phyloP scores from a whole-genome alignment of 495 filamentous ascomycete genomes.

The Alectoria sarmentosa region DNA sequence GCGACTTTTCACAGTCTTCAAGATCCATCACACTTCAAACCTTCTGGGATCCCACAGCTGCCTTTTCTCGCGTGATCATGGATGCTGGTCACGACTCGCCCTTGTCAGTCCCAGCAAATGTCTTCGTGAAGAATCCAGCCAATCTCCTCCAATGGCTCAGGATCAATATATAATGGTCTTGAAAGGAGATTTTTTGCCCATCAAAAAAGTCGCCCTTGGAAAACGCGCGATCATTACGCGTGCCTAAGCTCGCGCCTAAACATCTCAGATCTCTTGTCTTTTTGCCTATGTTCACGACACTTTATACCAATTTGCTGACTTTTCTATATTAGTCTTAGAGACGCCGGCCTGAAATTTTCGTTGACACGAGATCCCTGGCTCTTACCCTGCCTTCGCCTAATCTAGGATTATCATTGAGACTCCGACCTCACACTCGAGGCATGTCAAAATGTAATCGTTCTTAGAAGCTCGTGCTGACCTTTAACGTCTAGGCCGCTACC shows the following conservation, averaged over 20 bases:
- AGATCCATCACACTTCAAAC: background rate
- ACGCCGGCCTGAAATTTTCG: background rate
- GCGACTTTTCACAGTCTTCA: background rate
- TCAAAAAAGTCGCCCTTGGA: background rate
- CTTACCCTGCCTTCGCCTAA: background rate
- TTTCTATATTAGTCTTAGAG: background rate
- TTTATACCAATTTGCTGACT: background rate
- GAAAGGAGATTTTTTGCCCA: background rate
- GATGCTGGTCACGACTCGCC: background rate
- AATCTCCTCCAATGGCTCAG: background rate
- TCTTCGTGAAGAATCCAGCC: background rate
- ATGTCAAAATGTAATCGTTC: background rate
- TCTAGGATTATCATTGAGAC: background rate
- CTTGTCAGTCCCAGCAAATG: background rate
- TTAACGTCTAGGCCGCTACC: conserved; percentile 13
- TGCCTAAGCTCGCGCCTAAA: background rate
- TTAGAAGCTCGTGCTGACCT: conserved; percentile 8
- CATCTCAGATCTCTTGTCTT: background rate
- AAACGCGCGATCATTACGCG: conserved; percentile 1
- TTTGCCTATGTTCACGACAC: background rate
- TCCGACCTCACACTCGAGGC: background rate
- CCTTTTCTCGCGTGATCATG: background rate
- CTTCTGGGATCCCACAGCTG: background rate
- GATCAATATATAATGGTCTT: background rate
- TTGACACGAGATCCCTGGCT: background rate